Evolutionary conservation across 1,139 yeast genomes (phyloP), one percentile per base, ranked within the genome.

Genomic region (Hyphopichia burtonii): DNA sequence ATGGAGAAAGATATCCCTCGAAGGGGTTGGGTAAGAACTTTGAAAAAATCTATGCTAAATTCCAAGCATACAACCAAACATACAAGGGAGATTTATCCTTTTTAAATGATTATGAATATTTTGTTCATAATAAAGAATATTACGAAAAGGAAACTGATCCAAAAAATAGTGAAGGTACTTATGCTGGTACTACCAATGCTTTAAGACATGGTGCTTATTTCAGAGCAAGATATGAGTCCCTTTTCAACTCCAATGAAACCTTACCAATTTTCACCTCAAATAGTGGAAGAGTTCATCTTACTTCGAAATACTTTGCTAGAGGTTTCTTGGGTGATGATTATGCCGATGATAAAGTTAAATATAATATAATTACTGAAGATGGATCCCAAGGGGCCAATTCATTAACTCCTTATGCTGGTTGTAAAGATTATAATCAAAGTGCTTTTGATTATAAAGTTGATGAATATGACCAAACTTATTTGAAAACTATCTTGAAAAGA

Each of bases 1-100:
- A 68, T 41, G 74, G 72, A 0, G 72, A 66, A 44, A 52, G 73
- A 39, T 68, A 52, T 44, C 74, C 74, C 3, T 58, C 64, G 1
- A 44, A 47, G 15, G 44, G 54, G 3, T 58, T 50, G 14, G 69
- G 69, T 2, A 45, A 42, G 18, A 39, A 34, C 7, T 60, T 55
- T 25, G 61, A 63, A 39, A 52, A 47, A 15, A 46, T 63, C 9
- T 52, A 58, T 37, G 46, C 51, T 15, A 50, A 55, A 36, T 53
- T 65, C 30, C 51, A 55, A 41, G 41, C 45, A 20, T 55, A 57
- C 37, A 49, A 49, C 10, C 44, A 49, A 17, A 44, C 52, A 2
- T 49, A 60, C 35, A 45, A 44, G 2, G 67, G 66, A 1, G 63
- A 57, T 5, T 53, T 61, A 37, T 37, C 49, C 7, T 63, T 63